Evolutionary conservation across 768 basidiomycete species (phyloP).

Genomic region (Chalciporus chontae): DNA sequence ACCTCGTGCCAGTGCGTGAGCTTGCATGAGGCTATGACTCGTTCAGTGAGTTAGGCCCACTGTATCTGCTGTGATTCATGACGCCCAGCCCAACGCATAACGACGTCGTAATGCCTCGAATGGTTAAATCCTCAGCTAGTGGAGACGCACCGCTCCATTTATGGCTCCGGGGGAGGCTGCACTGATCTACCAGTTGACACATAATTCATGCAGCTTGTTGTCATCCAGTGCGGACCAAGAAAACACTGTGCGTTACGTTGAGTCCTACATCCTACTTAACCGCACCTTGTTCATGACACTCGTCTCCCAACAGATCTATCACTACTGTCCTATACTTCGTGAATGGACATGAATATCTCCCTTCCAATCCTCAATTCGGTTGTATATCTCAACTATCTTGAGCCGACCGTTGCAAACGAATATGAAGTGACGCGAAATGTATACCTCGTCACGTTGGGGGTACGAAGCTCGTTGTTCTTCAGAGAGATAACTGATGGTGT

Average conservation of each 20-base stretch:
- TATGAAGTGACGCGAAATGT: conserved; percentile 19
- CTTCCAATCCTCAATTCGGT: conserved; percentile 17
- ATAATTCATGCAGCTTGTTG: no score
- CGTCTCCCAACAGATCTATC: no score
- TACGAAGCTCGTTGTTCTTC: not conserved
- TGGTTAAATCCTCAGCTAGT: not conserved
- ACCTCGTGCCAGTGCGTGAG: no score
- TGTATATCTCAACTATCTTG: conserved; percentile 27
- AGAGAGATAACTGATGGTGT: conserved; percentile 1
- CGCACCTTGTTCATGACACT: not conserved
- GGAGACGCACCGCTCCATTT: no score
- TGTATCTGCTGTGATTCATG: no score
- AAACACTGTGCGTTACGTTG: no score
- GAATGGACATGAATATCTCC: conserved; percentile 5
- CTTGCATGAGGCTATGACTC: no score
- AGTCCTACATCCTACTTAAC: not conserved
- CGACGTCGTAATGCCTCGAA: not conserved
- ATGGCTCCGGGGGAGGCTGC: no score
- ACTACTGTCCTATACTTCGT: not conserved
- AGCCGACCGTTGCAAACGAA: conserved; percentile 15
- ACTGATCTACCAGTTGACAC: no score
- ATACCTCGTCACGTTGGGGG: conserved; percentile 20
- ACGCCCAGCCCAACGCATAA: no score
- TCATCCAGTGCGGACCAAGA: no score
- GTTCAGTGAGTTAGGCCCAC: no score